Percentiles rank a stretch among this genome's conserved stretches.
Evolutionary conservation across 1,139 yeast species (phyloP).

Genomic region (Zygoascus sp.): DNA sequence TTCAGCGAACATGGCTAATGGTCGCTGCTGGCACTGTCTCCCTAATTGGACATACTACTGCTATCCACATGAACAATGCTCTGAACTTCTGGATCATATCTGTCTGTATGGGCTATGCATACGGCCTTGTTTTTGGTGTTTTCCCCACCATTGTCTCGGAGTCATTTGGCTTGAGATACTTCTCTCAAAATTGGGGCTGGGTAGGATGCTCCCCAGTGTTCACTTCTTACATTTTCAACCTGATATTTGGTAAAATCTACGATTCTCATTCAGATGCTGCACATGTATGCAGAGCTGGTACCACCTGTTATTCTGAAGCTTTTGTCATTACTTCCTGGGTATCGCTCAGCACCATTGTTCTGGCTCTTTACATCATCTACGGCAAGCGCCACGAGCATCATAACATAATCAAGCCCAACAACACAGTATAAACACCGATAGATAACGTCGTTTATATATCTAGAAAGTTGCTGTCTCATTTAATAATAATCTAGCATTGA

Average conservation of each 20-base stretch:
- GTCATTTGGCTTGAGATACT: slow-evolving; percentile 61
- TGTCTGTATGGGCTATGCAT: slow-evolving; percentile 57
- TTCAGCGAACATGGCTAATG: slow-evolving; percentile 67
- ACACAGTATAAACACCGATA: background rate
- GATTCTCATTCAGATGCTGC: slow-evolving; percentile 30
- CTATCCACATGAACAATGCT: slow-evolving; percentile 29
- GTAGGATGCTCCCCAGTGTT: slow-evolving; percentile 38
- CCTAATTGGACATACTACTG: slow-evolving; percentile 32
- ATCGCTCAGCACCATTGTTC: slow-evolving; percentile 38
- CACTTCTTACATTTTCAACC: slow-evolving; percentile 33
- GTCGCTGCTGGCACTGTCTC: slow-evolving; percentile 44
- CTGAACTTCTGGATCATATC: slow-evolving; percentile 48
- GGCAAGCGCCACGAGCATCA: slow-evolving; percentile 11
- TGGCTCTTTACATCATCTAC: slow-evolving; percentile 28
- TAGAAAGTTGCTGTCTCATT: background rate
- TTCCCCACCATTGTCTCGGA: slow-evolving; percentile 75
- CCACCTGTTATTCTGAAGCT: slow-evolving; percentile 27
- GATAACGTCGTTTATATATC: background rate
- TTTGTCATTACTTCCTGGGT: slow-evolving; percentile 32
- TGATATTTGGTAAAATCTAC: slow-evolving; percentile 34
- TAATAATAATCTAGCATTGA: background rate
- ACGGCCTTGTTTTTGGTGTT: slow-evolving; percentile 71
- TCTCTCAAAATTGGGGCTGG: slow-evolving; percentile 76
- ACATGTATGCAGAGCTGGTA: slow-evolving; percentile 28
- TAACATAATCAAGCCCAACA: background rate